phyloP scores from a whole-genome alignment of 805 yeast genomes.

The Jamesozyma piceae region DNA sequence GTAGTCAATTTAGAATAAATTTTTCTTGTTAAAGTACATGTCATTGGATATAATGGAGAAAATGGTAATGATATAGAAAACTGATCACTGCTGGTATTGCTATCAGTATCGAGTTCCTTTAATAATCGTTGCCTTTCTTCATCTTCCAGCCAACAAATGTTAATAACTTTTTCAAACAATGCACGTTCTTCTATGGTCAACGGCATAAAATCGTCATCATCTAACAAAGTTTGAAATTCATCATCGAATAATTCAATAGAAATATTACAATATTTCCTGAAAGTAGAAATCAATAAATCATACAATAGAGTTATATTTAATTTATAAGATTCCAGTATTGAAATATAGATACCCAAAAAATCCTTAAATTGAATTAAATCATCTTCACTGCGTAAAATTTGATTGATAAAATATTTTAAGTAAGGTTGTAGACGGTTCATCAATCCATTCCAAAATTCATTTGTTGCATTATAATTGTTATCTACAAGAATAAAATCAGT shows the following conservation, averaged over 20 bases:
- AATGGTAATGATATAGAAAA: conserved; percentile 72
- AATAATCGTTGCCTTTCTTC: conserved; percentile 29
- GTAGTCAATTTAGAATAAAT: conserved; percentile 53
- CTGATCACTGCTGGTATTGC: conserved; percentile 18
- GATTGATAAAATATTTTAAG: conserved; percentile 39
- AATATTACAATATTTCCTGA: conserved; percentile 51
- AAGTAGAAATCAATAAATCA: conserved; percentile 48
- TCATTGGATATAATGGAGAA: conserved; percentile 77
- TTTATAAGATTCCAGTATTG: conserved; percentile 65
- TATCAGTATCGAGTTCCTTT: conserved; percentile 1
- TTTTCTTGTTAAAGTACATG: conserved; percentile 65
- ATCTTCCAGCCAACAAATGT: conserved; percentile 60
- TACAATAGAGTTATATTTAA: conserved; percentile 53
- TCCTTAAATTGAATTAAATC: conserved; percentile 49
- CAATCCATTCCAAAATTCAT: conserved; percentile 70
- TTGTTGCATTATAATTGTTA: conserved; percentile 43
- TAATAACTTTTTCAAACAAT: conserved; percentile 54
- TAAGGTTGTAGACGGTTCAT: conserved; percentile 51
- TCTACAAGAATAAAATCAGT: conserved; percentile 58
- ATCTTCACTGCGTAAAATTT: conserved; percentile 34
- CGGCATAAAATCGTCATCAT: conserved; percentile 85
- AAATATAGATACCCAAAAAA: conserved; percentile 59
- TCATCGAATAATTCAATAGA: conserved; percentile 45
- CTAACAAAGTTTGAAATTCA: conserved; percentile 54
- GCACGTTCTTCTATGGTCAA: conserved; percentile 52